These are phyloP conservation scores for Wickerhamomyces xylosicus DNA, from an alignment of 805 yeast species.

Conservation along the genomic window DNA sequence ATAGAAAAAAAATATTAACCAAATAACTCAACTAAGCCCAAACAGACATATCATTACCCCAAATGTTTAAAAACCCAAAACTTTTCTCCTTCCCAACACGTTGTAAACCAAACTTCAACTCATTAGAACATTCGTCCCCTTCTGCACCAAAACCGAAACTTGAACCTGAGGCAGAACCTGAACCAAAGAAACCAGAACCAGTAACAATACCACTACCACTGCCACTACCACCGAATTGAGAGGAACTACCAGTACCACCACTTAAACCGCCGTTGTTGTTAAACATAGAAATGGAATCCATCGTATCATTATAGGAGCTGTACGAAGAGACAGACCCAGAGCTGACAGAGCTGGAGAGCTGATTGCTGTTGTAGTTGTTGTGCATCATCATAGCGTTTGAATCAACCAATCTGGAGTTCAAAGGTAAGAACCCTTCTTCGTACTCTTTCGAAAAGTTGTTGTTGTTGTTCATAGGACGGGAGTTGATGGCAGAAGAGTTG, in stretches of 20 bases:
- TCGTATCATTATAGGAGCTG: conserved; percentile 3
- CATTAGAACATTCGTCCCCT: neutral
- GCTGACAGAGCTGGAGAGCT: conserved; percentile 16
- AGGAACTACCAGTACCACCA: neutral
- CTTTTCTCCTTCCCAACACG: conserved; percentile 5
- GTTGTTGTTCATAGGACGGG: conserved; percentile 1
- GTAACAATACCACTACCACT: neutral
- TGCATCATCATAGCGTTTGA: conserved; percentile 3
- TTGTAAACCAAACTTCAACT: conserved; percentile 1
- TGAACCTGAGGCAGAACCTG: neutral
- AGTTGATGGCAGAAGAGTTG: conserved; percentile 1
- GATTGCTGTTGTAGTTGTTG: no score
- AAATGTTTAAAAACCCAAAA: conserved; percentile 19
- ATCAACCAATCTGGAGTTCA: conserved; percentile 4
- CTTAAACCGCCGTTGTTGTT: neutral
- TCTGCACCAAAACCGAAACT: conserved; percentile 3
- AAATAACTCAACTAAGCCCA: conserved; percentile 18
- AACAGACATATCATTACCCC: conserved; percentile 23
- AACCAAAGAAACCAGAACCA: neutral
- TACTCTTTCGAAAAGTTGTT: conserved; percentile 11
- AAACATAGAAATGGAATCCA: neutral
- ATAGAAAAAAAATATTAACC: no score
- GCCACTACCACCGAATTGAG: neutral
- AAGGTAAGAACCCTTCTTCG: neutral
- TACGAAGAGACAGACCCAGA: conserved; percentile 15